Conservation (phyloP, 176 grass and related monocot species). For the barley (Hordeum vulgare) region MorexV3_pseudomolecules_assembly NC_058523.1:2945399-2945898, state of each 20-base stretch:
- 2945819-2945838: constrained; percentile 72
- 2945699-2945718: neutral
- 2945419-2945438: constrained; percentile 75
- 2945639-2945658: neutral
- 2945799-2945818: constrained; percentile 84
- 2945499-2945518: neutral
- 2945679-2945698: neutral
- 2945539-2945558: neutral
- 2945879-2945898: constrained; percentile 73
- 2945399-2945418: constrained; percentile 26
- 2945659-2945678: neutral
- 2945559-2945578: constrained; percentile 95
- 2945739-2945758: neutral
- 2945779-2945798: constrained; percentile 89
- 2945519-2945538: neutral
- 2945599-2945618: neutral
- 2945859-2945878: constrained; percentile 51
- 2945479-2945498: neutral
- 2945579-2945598: constrained; percentile 82
- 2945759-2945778: constrained; percentile 53
- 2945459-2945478: neutral
- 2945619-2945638: neutral
- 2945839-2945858: constrained; percentile 19
- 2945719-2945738: no score
- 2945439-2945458: constrained; percentile 95